Percentiles rank a stretch among this genome's conserved stretches.
phyloP scores from a whole-genome alignment of 1,284 basidiomycete species.

The Albatrellus sp. region DNA sequence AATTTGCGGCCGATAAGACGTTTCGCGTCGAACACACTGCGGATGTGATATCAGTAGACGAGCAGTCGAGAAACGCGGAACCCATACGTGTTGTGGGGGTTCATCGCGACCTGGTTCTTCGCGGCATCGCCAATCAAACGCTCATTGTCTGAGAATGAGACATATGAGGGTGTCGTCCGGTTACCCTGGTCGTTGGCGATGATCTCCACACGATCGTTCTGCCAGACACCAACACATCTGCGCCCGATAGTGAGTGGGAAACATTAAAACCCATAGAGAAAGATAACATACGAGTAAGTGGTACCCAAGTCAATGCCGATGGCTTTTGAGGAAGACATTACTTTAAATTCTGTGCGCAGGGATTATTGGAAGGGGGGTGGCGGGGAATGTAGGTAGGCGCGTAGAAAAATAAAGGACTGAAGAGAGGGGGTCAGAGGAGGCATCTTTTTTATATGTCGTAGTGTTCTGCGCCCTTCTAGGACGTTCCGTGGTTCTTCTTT shows the following conservation, averaged over 20 bases:
- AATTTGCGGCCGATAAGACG: constrained; percentile 85
- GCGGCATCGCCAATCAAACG: constrained; percentile 94
- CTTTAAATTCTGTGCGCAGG: constrained; percentile 3
- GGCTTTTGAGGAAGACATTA: constrained; percentile 68
- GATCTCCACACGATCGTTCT: constrained; percentile 97
- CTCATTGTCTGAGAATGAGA: constrained; percentile 87
- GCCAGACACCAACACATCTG: constrained; percentile 90
- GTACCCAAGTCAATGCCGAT: constrained; percentile 91
- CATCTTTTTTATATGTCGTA: constrained; percentile 19
- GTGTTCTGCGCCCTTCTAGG: constrained; percentile 25
- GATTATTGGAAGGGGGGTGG: constrained; percentile 5
- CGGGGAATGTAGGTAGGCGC: constrained; percentile 8
- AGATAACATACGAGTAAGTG: constrained; percentile 59
- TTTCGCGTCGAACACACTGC: constrained; percentile 78
- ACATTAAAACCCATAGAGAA: constrained; percentile 3
- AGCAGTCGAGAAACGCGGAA: not conserved
- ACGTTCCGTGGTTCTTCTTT: constrained; percentile 24
- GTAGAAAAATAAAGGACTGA: constrained; percentile 12
- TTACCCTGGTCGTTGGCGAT: constrained; percentile 98
- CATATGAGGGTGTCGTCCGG: constrained; percentile 91
- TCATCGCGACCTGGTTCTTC: constrained; percentile 90
- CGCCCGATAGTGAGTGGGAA: not conserved
- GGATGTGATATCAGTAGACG: constrained; percentile 1
- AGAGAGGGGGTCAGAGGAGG: not conserved
- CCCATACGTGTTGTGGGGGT: constrained; percentile 62